Conservation (phyloP, 78 protist species). For the Dictyostelium brefeldianum region DNA sequence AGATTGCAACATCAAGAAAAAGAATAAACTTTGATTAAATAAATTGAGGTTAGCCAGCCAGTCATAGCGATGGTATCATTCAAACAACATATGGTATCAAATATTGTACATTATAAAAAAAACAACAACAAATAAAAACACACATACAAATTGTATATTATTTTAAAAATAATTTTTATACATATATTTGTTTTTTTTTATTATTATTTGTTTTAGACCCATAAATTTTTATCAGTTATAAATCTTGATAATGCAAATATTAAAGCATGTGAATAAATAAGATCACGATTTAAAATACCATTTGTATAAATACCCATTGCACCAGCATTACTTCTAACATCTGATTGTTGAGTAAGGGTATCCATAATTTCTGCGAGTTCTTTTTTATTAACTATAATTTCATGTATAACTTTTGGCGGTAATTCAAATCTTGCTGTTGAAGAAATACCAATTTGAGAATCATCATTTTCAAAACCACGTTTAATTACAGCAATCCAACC, state of each 20-base stretch:
- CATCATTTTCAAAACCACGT: not conserved
- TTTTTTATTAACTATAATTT: constrained; percentile 10
- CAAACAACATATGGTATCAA: no score
- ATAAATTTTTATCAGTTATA: not conserved
- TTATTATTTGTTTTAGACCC: not conserved
- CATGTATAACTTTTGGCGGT: constrained; percentile 40
- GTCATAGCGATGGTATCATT: not conserved
- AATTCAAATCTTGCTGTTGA: constrained; percentile 47
- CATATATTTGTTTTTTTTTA: not conserved
- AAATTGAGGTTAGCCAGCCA: no score
- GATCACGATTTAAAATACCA: constrained; percentile 8
- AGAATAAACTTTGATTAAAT: constrained; percentile 11
- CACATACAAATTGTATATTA: no score
- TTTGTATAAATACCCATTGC: constrained; percentile 66
- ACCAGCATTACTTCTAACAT: constrained; percentile 51
- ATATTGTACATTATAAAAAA: not conserved
- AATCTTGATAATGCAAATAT: constrained; percentile 62
- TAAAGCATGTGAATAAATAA: constrained; percentile 22
- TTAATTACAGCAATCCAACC: constrained; percentile 26
- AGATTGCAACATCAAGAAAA: not conserved
- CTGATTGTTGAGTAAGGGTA: not conserved
- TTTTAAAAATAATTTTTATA: no score
- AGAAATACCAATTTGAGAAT: not conserved
- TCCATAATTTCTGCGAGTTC: constrained; percentile 66
- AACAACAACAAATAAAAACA: no score